These are phyloP conservation scores for Acanthamoeba culbertsoni DNA, from an alignment of 208 protist species.

Conservation along the genomic window DNA sequence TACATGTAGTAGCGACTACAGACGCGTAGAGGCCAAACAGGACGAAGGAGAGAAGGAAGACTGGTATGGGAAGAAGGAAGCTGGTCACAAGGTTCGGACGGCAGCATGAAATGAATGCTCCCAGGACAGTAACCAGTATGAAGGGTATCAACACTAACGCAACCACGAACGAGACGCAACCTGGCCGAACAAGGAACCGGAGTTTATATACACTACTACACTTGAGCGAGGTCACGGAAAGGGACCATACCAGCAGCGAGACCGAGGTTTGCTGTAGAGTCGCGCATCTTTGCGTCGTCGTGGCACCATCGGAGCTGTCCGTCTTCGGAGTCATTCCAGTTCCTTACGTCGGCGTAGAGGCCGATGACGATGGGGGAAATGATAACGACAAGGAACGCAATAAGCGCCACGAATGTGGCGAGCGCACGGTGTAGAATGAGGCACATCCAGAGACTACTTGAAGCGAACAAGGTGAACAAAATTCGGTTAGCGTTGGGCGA, in stretches of 20 bases:
- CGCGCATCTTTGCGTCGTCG: constrained; percentile 17
- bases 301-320: neutral
- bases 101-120: neutral
- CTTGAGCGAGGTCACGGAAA: neutral
- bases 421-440: neutral
- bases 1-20: constrained; percentile 9
- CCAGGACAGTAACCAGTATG: constrained; percentile 9
- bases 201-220: neutral
- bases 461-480: no score
- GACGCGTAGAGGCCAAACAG: neutral
- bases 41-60: neutral
- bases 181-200: neutral
- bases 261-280: neutral
- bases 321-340: constrained; percentile 10
- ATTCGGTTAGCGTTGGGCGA: no score
- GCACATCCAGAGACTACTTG: no score
- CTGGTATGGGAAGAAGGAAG: neutral
- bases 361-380: constrained; percentile 9
- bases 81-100: neutral
- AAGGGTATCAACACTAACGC: neutral
- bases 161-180: constrained; percentile 5
- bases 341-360: constrained; percentile 8
- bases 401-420: neutral
- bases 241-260: neutral
- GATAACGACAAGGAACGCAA: neutral